Evolutionary conservation across 139 green algal genomes (phyloP).

Genomic region (Chlorella sp.): DNA sequence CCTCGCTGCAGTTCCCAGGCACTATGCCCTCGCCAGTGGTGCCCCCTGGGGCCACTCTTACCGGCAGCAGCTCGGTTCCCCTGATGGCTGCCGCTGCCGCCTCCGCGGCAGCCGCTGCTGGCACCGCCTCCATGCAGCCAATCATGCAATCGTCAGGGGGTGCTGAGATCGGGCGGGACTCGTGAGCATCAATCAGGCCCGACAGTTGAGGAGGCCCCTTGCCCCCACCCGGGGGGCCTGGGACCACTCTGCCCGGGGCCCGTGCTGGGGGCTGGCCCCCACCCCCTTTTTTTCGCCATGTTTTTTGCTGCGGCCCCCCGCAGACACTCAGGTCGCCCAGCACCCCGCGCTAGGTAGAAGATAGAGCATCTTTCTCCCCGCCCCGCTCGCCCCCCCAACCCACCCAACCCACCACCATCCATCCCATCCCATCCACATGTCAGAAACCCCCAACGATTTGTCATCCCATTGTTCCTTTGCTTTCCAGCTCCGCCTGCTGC

Average conservation of each 20-base stretch:
- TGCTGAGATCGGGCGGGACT: neutral
- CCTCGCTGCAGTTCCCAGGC: conserved; percentile 11
- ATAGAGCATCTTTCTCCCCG: neutral
- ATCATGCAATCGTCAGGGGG: too few species aligned
- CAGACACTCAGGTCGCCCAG: neutral
- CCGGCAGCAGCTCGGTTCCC: neutral
- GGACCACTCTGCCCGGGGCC: too few species aligned
- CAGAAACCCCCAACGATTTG: conserved; percentile 2
- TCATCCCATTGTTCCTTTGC: neutral
- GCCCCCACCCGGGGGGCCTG: too few species aligned
- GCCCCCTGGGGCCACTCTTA: neutral
- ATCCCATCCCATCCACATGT: neutral
- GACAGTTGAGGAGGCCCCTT: too few species aligned
- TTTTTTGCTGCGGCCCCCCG: neutral
- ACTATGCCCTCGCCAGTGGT: conserved; percentile 18
- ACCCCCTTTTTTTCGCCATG: neutral
- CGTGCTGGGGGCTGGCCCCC: neutral
- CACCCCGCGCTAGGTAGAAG: neutral
- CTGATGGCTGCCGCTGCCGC: neutral
- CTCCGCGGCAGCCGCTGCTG: neutral
- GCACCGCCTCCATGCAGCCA: neutral
- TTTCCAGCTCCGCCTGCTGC: neutral
- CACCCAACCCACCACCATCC: too few species aligned
- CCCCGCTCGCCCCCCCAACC: neutral
- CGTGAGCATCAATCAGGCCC: neutral